These are phyloP conservation scores for Suillus hirtellus DNA, from an alignment of 768 basidiomycete genomes.

Conservation along the genomic window DNA sequence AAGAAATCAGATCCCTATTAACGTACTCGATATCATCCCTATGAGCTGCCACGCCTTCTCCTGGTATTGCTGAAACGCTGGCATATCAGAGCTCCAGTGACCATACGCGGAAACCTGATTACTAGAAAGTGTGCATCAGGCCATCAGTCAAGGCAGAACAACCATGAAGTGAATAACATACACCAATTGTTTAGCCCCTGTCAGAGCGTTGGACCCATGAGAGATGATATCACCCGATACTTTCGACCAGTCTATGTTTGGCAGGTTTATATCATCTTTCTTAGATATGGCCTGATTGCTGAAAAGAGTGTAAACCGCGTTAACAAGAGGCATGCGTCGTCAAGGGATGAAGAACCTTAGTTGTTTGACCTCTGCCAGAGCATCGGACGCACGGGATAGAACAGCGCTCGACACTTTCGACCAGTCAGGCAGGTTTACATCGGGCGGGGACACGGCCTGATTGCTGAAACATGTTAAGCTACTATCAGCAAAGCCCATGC, in stretches of 20 bases:
- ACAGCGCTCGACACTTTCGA: not conserved
- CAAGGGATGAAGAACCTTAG: not conserved
- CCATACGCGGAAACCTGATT: not conserved
- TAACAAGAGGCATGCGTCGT: not conserved
- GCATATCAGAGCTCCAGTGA: not conserved
- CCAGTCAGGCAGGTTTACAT: not conserved
- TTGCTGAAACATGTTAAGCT: not conserved
- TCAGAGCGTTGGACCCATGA: not conserved
- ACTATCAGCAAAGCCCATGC: not conserved
- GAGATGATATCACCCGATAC: not conserved
- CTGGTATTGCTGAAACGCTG: not conserved
- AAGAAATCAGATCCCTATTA: not conserved
- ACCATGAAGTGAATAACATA: not conserved
- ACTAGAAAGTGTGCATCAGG: not conserved
- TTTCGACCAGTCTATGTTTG: not conserved
- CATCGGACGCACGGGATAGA: not conserved
- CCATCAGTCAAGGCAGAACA: not conserved
- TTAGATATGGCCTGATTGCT: not conserved
- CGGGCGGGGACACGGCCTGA: not conserved
- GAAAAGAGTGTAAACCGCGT: not conserved
- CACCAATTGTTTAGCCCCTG: not conserved
- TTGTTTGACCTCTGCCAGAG: constrained; percentile 3
- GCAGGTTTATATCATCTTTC: not conserved
- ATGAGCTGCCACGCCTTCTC: not conserved
- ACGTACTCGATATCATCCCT: not conserved